Base-by-base conservation (phyloP, 2,329 filamentous ascomycete species). In the Penicillium sp. region DNA sequence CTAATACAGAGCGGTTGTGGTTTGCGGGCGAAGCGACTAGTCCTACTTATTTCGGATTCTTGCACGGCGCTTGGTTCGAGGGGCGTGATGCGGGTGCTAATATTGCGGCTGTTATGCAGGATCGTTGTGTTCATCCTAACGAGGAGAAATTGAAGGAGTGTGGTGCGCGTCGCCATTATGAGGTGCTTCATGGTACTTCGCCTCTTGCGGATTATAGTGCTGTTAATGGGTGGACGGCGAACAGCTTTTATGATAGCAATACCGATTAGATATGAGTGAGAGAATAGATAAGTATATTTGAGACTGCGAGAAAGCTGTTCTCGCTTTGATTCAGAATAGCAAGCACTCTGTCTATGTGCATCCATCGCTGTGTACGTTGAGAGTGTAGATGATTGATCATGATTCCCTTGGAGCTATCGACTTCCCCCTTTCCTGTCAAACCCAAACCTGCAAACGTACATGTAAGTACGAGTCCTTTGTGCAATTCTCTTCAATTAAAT, bases 1-100 rank as follows among this genome's bases (percentile, higher is more conserved):
- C 85, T n/a, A 87, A 87, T 53, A 68, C 85, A 0, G 79, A 77
- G 6, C 70, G 83, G 1, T 65, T 89, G 3, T 87, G 80, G 73
- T 89, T 87, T 55, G 84, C 86, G 0, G 86, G 86, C 0, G 86
- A 89, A 64, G 82, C 81, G 1, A 86, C 80, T 0, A 85, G 80
- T 34, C 77, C 83, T 0, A 76, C 83, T 59, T 87, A 86, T 65
- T 89, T 80, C 67, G 86, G 86, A 0, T 88, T 85, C 67, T 59
- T 88, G 63, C 86, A 88, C 23, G 84, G 83, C 0, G 82, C 83
- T 0, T 86, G 76, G 69, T 83, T 76, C 30, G 83, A 85, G 60
- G 83, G 84, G 0, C 73, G 74, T 1, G 74, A 78, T 5, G 78
- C 75, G 0, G 83, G 78, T 0, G 66, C 73, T 24, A 57, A 65